Conservation (phyloP, 306 rosid species). For the Arachis stenosperma region DNA sequence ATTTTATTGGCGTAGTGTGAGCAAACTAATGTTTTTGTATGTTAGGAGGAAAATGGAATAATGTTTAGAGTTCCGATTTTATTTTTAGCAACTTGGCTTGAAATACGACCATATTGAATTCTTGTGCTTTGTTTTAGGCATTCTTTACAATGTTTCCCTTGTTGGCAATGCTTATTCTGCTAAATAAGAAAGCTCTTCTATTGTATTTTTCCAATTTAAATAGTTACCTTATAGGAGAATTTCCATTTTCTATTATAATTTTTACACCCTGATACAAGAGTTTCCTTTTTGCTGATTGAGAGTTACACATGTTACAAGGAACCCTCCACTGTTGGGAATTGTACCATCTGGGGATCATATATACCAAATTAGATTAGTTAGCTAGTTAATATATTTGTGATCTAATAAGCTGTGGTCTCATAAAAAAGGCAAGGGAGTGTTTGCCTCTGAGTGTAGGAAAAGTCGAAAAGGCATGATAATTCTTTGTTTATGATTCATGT, state of each 20-base stretch:
- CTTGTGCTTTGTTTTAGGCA: neutral
- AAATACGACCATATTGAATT: neutral
- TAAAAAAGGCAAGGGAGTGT: neutral
- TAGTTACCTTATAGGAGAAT: slow-evolving; percentile 2
- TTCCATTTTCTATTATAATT: neutral
- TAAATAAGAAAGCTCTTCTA: neutral
- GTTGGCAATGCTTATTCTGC: neutral
- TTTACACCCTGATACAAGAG: neutral
- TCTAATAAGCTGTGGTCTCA: neutral
- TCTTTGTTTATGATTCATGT: slow-evolving; percentile 7
- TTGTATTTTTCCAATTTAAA: slow-evolving; percentile 6
- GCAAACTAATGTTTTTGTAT: neutral
- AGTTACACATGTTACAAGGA: slow-evolving; percentile 15
- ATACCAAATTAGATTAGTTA: neutral
- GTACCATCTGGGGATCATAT: slow-evolving; percentile 3
- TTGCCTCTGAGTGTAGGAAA: neutral
- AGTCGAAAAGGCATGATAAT: slow-evolving; percentile 1
- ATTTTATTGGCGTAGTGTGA: slow-evolving; percentile 2
- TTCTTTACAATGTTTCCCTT: slow-evolving; percentile 6
- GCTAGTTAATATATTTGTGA: no score
- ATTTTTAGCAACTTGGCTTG: neutral
- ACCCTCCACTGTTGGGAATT: slow-evolving; percentile 14
- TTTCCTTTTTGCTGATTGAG: neutral
- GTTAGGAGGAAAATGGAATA: slow-evolving; percentile 17
- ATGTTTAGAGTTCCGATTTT: neutral